Percentiles rank a stretch among this genome's conserved stretches.
Evolutionary conservation across 2,329 filamentous ascomycete species (phyloP).

Genomic region (Trichoderma harzianum): DNA sequence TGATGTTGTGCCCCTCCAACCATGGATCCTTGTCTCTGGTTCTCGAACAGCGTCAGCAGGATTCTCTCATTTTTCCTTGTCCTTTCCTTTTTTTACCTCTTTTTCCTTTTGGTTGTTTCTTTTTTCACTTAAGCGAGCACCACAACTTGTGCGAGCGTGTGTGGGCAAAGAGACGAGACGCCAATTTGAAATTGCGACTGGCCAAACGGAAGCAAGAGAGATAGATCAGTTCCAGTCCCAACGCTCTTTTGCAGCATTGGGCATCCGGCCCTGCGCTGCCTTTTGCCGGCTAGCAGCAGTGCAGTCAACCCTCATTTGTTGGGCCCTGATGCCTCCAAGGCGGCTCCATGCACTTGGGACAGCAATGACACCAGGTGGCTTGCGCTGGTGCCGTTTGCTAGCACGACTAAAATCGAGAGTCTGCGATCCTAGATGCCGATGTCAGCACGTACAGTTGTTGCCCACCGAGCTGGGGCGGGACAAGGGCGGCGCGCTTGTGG

Average conservation of each 20-base stretch:
- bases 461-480: background rate
- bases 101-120: background rate
- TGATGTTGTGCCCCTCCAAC: background rate
- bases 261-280: background rate
- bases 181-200: background rate
- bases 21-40: background rate
- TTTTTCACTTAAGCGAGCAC: background rate
- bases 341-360: constrained; percentile 10
- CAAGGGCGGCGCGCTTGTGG: background rate
- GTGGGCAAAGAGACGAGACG: background rate
- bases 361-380: constrained; percentile 7
- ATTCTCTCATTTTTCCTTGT: background rate
- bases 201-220: constrained; percentile 1
- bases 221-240: background rate
- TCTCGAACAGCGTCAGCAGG: background rate
- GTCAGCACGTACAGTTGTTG: background rate
- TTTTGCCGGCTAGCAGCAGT: background rate
- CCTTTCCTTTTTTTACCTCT: background rate
- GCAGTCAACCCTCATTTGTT: background rate
- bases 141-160: background rate
- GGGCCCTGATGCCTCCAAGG: background rate
- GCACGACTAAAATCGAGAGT: background rate
- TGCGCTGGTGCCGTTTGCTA: background rate
- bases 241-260: background rate
- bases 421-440: background rate